These are phyloP conservation scores for Beauveria bassiana DNA, from an alignment of 2,329 filamentous ascomycete genomes.

Conservation along the genomic window DNA sequence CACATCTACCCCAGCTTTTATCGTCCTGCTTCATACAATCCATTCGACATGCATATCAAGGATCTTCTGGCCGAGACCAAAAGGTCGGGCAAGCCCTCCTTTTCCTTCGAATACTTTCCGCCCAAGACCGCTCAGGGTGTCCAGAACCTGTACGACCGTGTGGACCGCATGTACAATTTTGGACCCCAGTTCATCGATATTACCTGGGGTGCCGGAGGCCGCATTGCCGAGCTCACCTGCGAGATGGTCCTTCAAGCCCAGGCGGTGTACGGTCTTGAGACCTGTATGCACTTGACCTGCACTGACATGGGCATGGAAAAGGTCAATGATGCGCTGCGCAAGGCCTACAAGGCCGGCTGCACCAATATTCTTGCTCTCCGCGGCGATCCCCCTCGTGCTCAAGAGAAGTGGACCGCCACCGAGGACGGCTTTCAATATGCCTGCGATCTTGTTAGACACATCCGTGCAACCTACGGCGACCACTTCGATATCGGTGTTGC, in stretches of 20 bases:
- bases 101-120: conserved; percentile 99
- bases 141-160: conserved; percentile 97
- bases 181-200: conserved; percentile 96
- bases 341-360: conserved; percentile 90
- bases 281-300: conserved; percentile 98
- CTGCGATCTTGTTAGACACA: conserved; percentile 80
- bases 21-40: neutral
- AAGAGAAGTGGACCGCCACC: conserved; percentile 86
- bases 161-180: conserved; percentile 96
- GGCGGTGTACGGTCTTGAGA: conserved; percentile 90
- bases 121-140: conserved; percentile 97
- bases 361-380: conserved; percentile 93
- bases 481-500: conserved; percentile 97
- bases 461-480: conserved; percentile 59
- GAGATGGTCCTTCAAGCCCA: conserved; percentile 98
- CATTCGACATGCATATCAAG: conserved; percentile 79
- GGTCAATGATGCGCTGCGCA: conserved; percentile 79
- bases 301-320: conserved; percentile 95
- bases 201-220: conserved; percentile 94
- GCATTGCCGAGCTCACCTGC: conserved; percentile 83
- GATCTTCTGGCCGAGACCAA: conserved; percentile 82
- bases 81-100: conserved; percentile 71
- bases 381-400: conserved; percentile 87
- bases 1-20: neutral
- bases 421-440: conserved; percentile 88